Evolutionary conservation across 805 yeast species (phyloP).

Genomic region (Clavispora phyllophila): DNA sequence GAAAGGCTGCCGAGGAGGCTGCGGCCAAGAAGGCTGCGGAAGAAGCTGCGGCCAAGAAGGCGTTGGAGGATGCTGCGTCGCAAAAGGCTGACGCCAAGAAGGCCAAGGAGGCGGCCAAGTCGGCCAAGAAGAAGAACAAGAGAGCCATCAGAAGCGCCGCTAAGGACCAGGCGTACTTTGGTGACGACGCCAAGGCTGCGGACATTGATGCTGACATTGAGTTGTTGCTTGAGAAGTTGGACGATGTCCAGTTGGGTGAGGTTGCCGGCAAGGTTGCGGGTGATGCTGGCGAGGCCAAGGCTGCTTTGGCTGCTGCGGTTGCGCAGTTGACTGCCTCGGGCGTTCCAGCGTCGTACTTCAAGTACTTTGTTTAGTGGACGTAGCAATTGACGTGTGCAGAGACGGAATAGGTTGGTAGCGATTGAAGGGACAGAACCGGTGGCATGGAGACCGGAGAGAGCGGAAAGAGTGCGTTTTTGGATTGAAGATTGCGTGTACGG

Average conservation of each 20-base stretch:
- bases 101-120: slow-evolving; percentile 93
- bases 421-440: too few relatives aligned
- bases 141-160: slow-evolving; percentile 76
- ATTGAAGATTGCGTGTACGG: too few relatives aligned
- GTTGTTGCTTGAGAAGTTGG: slow-evolving; percentile 69
- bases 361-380: slow-evolving; percentile 41
- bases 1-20: slow-evolving; percentile 93
- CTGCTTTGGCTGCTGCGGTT: slow-evolving; percentile 52
- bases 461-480: too few relatives aligned
- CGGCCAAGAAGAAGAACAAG: slow-evolving; percentile 97
- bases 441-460: too few relatives aligned
- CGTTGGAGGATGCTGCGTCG: slow-evolving; percentile 63
- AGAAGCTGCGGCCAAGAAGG: slow-evolving; percentile 72
- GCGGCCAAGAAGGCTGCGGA: slow-evolving; percentile 83
- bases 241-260: slow-evolving; percentile 72
- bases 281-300: slow-evolving; percentile 55
- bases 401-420: too few relatives aligned
- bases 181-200: slow-evolving; percentile 64
- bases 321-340: slow-evolving; percentile 50
- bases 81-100: slow-evolving; percentile 63
- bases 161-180: slow-evolving; percentile 82
- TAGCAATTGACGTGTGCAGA: too few relatives aligned
- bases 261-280: slow-evolving; percentile 63
- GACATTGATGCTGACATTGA: slow-evolving; percentile 76
- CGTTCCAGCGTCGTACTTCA: slow-evolving; percentile 46